A percentile compares a stretch with the other conserved stretches of the same genome.
These are phyloP conservation scores for Pseudogymnoascus sp. DNA, from an alignment of 2,329 filamentous ascomycete species.

Conservation along the genomic window DNA sequence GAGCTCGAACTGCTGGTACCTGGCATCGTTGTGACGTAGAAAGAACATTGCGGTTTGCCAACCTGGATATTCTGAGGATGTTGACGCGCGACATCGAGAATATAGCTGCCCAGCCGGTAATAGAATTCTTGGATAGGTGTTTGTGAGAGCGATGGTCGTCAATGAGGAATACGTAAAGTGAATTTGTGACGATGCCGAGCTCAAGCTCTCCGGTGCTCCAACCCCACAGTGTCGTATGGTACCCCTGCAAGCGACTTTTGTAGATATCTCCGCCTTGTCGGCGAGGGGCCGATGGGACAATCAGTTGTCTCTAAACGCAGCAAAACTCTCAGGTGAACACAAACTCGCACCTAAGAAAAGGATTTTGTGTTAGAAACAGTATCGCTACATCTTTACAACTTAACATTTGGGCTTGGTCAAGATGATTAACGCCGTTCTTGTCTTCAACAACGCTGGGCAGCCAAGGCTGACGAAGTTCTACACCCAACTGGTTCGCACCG, in stretches of 20 bases:
- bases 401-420: constrained; percentile 18
- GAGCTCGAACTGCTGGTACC: constrained; percentile 1
- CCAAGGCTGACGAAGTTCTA: constrained; percentile 98
- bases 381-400: neutral
- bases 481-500: constrained; percentile 69
- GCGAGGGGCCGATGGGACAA: neutral
- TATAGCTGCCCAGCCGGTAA: neutral
- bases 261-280: constrained; percentile 8
- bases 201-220: neutral
- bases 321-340: neutral
- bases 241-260: constrained; percentile 8
- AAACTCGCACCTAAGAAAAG: neutral
- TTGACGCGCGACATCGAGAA: neutral
- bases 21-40: constrained; percentile 1
- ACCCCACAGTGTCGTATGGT: constrained; percentile 4
- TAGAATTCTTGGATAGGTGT: neutral
- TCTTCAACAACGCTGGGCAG: constrained; percentile 98
- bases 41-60: constrained; percentile 1
- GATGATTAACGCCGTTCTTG: constrained; percentile 98
- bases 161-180: neutral
- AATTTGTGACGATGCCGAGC: neutral
- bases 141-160: neutral
- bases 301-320: neutral
- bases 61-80: constrained; percentile 7
- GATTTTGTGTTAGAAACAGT: neutral